Conservation (phyloP, 1,139 yeast genomes). For the Yamadazyma blattariae region DNA sequence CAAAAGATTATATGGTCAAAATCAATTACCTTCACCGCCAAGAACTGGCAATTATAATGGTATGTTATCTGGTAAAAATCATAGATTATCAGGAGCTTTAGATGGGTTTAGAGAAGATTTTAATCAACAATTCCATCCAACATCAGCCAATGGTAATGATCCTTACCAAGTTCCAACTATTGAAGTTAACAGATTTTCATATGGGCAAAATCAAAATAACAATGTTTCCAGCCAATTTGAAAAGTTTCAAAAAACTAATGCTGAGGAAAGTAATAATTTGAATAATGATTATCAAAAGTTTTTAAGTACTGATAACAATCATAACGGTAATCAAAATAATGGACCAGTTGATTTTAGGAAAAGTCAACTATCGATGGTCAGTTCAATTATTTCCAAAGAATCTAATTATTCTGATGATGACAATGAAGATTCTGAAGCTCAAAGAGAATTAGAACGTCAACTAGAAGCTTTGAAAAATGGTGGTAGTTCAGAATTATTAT, state of each 20-base stretch:
- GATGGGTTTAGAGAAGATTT: constrained; percentile 31
- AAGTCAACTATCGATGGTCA: constrained; percentile 42
- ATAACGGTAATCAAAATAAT: constrained; percentile 7
- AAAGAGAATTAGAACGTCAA: constrained; percentile 40
- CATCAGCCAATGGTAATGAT: too few species aligned
- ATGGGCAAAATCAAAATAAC: constrained; percentile 1
- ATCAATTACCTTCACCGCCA: constrained; percentile 12
- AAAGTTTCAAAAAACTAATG: constrained; percentile 12
- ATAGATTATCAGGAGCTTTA: constrained; percentile 29
- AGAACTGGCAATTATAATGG: constrained; percentile 4
- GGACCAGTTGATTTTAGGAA: constrained; percentile 16
- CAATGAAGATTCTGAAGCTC: constrained; percentile 31
- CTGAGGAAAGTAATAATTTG: constrained; percentile 9
- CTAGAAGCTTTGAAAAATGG: constrained; percentile 35
- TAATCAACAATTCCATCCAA: constrained; percentile 16
- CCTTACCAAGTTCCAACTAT: constrained; percentile 10
- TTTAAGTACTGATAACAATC: too few species aligned
- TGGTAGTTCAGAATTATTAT: constrained; percentile 2
- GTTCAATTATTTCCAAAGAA: constrained; percentile 42
- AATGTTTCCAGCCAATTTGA: constrained; percentile 15
- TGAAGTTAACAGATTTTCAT: constrained; percentile 9
- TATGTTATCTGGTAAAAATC: constrained; percentile 6
- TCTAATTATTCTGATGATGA: constrained; percentile 30
- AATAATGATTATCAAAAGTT: constrained; percentile 31
- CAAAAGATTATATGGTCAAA: constrained; percentile 1